These are phyloP conservation scores for Gomphus bonarii DNA, from an alignment of 1,284 basidiomycete species.

Conservation along the genomic window DNA sequence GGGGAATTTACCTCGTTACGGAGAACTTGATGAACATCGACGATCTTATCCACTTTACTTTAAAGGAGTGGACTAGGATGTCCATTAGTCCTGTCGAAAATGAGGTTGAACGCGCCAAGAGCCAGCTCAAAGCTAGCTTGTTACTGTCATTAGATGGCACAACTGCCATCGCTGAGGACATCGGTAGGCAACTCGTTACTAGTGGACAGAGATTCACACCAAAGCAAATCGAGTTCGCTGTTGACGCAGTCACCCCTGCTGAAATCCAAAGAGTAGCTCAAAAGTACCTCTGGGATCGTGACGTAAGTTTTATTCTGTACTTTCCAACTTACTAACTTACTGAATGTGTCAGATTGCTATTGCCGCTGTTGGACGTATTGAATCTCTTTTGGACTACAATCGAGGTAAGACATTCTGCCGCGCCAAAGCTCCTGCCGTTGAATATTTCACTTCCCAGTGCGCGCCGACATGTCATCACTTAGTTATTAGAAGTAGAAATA, in stretches of 20 bases:
- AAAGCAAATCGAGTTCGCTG: constrained; percentile 86
- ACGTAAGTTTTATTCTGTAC: constrained; percentile 42
- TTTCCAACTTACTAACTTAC: constrained; percentile 13
- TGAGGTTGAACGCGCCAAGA: constrained; percentile 96
- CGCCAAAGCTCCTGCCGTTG: not conserved
- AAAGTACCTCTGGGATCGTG: constrained; percentile 96
- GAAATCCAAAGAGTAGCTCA: constrained; percentile 93
- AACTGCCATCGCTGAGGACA: constrained; percentile 96
- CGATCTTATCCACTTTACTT: constrained; percentile 89
- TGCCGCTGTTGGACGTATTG: constrained; percentile 75
- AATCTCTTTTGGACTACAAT: constrained; percentile 83
- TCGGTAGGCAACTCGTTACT: constrained; percentile 94
- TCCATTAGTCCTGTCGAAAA: constrained; percentile 73
- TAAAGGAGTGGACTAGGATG: constrained; percentile 97
- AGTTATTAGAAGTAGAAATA: constrained; percentile 37
- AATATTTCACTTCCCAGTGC: constrained; percentile 25
- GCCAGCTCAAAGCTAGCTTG: constrained; percentile 92
- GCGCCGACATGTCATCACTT: constrained; percentile 73
- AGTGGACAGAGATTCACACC: constrained; percentile 86
- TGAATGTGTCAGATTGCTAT: constrained; percentile 52
- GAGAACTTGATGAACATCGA: constrained; percentile 94
- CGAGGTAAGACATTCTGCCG: constrained; percentile 17
- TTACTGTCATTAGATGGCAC: constrained; percentile 89
- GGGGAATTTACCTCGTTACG: constrained; percentile 96
- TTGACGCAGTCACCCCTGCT: constrained; percentile 81